A percentile compares a stretch with the other conserved stretches of the same genome.
Evolutionary conservation across 129 eudicot genomes (phyloP).

Genomic region (Flaveria ramosissima): DNA sequence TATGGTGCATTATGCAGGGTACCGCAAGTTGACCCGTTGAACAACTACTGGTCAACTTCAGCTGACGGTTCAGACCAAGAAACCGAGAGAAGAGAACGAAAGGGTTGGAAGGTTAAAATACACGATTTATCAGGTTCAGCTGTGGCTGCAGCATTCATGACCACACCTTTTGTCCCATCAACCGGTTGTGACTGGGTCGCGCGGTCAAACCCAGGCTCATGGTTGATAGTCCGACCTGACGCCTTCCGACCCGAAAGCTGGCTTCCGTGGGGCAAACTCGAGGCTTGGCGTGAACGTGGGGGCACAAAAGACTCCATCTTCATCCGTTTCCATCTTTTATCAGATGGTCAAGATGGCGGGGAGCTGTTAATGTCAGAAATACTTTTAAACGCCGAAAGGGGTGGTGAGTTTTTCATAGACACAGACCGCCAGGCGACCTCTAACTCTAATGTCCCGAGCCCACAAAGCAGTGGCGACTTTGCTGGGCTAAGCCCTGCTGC

Average conservation of each 20-base stretch:
- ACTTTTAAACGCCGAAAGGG: constrained; percentile 65
- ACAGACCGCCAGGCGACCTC: constrained; percentile 63
- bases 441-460: constrained; percentile 71
- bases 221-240: constrained; percentile 83
- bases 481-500: constrained; percentile 64
- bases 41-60: constrained; percentile 60
- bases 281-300: constrained; percentile 94
- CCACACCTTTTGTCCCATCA: constrained; percentile 91
- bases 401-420: constrained; percentile 83
- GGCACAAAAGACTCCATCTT: constrained; percentile 65
- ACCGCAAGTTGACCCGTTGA: constrained; percentile 66
- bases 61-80: constrained; percentile 64
- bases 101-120: constrained; percentile 89
- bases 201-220: constrained; percentile 86
- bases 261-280: constrained; percentile 96
- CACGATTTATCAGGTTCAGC: constrained; percentile 94
- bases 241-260: constrained; percentile 70
- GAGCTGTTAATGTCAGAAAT: constrained; percentile 80
- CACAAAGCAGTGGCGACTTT: constrained; percentile 88
- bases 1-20: constrained; percentile 45
- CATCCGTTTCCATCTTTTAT: constrained; percentile 71
- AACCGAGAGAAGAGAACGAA: constrained; percentile 69
- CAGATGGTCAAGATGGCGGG: constrained; percentile 80
- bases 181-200: constrained; percentile 94
- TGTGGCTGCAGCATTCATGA: constrained; percentile 91